Evolutionary conservation across 495 filamentous ascomycete species (phyloP), one percentile per base, ranked within the genome.

Genomic region (Neurospora tetraspora): DNA sequence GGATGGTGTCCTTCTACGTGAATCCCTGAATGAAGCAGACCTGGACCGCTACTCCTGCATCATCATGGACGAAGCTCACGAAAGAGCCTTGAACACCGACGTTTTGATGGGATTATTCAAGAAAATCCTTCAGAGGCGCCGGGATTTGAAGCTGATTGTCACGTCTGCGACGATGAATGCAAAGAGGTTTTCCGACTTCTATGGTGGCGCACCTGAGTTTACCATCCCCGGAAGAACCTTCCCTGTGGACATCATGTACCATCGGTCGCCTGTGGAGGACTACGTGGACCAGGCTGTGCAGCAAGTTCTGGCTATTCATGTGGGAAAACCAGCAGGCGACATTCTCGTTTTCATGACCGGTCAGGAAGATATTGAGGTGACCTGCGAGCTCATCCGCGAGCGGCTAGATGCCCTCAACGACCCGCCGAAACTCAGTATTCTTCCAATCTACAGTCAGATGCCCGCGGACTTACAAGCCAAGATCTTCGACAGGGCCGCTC

Each of bases 1-100:
- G 2, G 96, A 99, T 77, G 96, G 96, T 81, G 94, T 99, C 8
- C 85, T 99, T 34, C 87, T 99, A 18, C 90, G 96, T 78, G 96
- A 99, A 77, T 97, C 93, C 16, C 87, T 99, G 10, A 92, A 92
- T 69, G 94, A 98, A 77, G 87, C 89, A 18, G 97, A 99, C 78
- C 87, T 99, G 31, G 96, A 98, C 80, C 92, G 92, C 77, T 99
- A 99, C 81, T 97, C 95, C 14, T 97, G 94, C 79, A 94, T 99
- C 69, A 99, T 99, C 80, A 98, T 99, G 96, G 96, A 99, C 81
- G 96, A 99, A 83, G 96, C 96, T 4, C 96, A 99, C 85, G 96
- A 99, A 80, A 89, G 96, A 78, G 94, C 96, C 0, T 84, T 99
- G 53, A 98, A 98, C 78, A 99, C 96, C 3, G 96, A 99, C 80